A percentile compares a stretch with the other conserved stretches of the same genome.
phyloP scores from a whole-genome alignment of 1,139 yeast genomes.

The Blastobotrys persicus region DNA sequence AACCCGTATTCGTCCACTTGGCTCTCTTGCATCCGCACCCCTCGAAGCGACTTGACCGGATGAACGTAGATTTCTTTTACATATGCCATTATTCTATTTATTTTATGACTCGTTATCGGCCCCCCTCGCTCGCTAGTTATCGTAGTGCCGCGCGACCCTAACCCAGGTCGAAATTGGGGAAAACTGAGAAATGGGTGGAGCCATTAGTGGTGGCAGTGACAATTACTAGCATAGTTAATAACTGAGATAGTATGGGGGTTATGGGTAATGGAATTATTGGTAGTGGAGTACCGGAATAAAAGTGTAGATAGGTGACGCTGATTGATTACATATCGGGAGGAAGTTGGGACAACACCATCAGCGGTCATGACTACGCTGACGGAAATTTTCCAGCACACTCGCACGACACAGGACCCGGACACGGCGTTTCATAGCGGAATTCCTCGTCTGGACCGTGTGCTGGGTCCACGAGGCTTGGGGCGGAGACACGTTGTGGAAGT shows the following conservation, averaged over 20 bases:
- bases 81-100: conserved; percentile 1
- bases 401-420: conserved; percentile 7
- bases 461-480: conserved; percentile 12
- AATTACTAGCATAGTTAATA: too few species aligned
- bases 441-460: neutral
- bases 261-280: too few species aligned
- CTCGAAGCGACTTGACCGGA: conserved; percentile 45
- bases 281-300: too few species aligned
- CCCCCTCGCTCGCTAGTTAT: too few species aligned
- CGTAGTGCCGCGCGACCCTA: too few species aligned
- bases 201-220: too few species aligned
- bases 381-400: neutral
- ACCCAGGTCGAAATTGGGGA: too few species aligned
- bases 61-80: conserved; percentile 35
- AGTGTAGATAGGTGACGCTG: too few species aligned
- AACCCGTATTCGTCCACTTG: conserved; percentile 42
- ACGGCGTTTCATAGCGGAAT: conserved; percentile 4
- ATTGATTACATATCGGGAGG: too few species aligned
- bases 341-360: neutral
- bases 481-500: conserved; percentile 23
- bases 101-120: too few species aligned
- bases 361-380: conserved; percentile 1
- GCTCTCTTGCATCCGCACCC: conserved; percentile 38
- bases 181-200: too few species aligned
- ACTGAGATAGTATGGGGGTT: too few species aligned